These are phyloP conservation scores for Rhizopogon vulgaris DNA, from an alignment of 768 basidiomycete species.

Conservation along the genomic window DNA sequence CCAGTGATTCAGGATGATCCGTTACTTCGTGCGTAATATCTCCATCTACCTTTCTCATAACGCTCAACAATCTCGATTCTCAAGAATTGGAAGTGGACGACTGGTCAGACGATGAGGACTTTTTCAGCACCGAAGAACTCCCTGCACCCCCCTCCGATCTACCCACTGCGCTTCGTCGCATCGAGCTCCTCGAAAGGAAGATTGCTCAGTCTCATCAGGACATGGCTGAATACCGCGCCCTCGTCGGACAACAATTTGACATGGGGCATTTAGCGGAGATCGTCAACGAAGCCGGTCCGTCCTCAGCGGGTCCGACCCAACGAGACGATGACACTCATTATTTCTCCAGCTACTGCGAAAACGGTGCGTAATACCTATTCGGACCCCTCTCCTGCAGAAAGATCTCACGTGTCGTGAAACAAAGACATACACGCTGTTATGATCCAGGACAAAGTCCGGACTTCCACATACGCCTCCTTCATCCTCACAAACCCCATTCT, in stretches of 20 bases:
- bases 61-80: background rate
- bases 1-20: constrained; percentile 86
- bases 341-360: constrained; percentile 84
- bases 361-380: constrained; percentile 44
- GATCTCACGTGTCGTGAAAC: background rate
- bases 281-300: constrained; percentile 28
- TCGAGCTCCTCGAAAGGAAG: constrained; percentile 56
- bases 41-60: background rate
- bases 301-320: constrained; percentile 17
- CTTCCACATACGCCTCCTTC: constrained; percentile 88
- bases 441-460: constrained; percentile 93
- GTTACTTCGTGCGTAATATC: constrained; percentile 65
- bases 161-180: constrained; percentile 33
- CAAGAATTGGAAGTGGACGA: constrained; percentile 62
- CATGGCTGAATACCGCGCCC: constrained; percentile 52
- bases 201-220: constrained; percentile 54
- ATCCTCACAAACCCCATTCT: constrained; percentile 77
- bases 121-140: constrained; percentile 2
- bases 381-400: no score
- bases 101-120: constrained; percentile 67
- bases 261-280: constrained; percentile 38
- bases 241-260: constrained; percentile 52
- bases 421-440: constrained; percentile 95
- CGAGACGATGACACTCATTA: constrained; percentile 93
- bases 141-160: constrained; percentile 23